phyloP scores from a whole-genome alignment of 1,139 yeast genomes.

The Kurtzmaniella quercitrusa region DNA sequence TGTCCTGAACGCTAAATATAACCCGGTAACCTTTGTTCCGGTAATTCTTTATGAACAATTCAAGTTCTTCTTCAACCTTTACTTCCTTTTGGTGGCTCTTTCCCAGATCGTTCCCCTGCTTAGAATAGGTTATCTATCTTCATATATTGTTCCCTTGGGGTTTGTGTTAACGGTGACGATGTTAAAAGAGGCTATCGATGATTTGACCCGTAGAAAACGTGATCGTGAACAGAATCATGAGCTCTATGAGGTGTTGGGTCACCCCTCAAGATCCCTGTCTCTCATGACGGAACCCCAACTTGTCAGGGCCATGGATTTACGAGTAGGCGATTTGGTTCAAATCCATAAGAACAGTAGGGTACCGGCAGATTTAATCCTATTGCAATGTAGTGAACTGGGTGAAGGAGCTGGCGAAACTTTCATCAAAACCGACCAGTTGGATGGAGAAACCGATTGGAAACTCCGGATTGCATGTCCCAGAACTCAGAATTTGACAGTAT shows the following conservation, averaged over 20 bases:
- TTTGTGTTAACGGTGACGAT: slow-evolving; percentile 90
- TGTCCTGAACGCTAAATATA: slow-evolving; percentile 91
- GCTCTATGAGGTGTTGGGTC: slow-evolving; percentile 63
- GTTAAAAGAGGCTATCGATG: slow-evolving; percentile 95
- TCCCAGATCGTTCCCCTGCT: slow-evolving; percentile 91
- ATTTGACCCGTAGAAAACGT: slow-evolving; percentile 81
- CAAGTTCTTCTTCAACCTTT: slow-evolving; percentile 91
- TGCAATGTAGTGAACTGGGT: slow-evolving; percentile 70
- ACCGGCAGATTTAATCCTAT: slow-evolving; percentile 87
- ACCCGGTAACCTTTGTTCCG: slow-evolving; percentile 84
- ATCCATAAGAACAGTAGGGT: slow-evolving; percentile 79
- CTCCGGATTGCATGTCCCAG: slow-evolving; percentile 69
- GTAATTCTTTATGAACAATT: slow-evolving; percentile 90
- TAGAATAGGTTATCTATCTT: slow-evolving; percentile 88
- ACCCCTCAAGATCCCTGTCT: slow-evolving; percentile 15
- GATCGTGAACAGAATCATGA: slow-evolving; percentile 89
- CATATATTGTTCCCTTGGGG: slow-evolving; percentile 89
- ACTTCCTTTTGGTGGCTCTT: slow-evolving; percentile 86
- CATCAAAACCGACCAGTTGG: slow-evolving; percentile 94
- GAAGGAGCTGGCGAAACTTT: slow-evolving; percentile 77
- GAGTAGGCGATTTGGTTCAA: slow-evolving; percentile 84
- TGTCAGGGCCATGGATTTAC: slow-evolving; percentile 61
- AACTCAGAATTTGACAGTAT: slow-evolving; percentile 56
- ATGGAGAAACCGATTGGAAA: slow-evolving; percentile 99
- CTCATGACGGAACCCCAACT: slow-evolving; percentile 27